A percentile compares a stretch with the other conserved stretches of the same genome.
Evolutionary conservation across 345 rosid genomes (phyloP).

Genomic region (Boechera divaricarpa): DNA sequence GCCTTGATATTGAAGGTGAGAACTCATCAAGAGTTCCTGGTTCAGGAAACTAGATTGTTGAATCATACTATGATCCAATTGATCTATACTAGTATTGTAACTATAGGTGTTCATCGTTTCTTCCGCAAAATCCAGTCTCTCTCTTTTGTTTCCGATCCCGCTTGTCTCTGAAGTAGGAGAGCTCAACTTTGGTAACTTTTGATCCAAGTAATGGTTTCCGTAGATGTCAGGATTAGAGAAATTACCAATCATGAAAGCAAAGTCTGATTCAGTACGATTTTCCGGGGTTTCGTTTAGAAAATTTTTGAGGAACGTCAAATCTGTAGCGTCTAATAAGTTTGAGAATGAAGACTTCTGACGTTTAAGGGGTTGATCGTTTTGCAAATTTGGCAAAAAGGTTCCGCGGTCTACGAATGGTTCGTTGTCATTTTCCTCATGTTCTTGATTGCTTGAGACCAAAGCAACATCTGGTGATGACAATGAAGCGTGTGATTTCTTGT

Average conservation of each 20-base stretch:
- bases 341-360: slow-evolving; percentile 82
- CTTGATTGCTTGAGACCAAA: slow-evolving; percentile 56
- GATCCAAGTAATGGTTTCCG: slow-evolving; percentile 47
- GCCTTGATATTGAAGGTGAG: slow-evolving; percentile 63
- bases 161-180: slow-evolving; percentile 45
- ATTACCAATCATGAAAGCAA: slow-evolving; percentile 37
- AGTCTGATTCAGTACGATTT: slow-evolving; percentile 46
- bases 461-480: slow-evolving; percentile 51
- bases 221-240: slow-evolving; percentile 35
- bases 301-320: slow-evolving; percentile 63
- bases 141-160: slow-evolving; percentile 61
- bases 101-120: slow-evolving; percentile 51
- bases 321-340: slow-evolving; percentile 75
- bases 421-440: slow-evolving; percentile 64
- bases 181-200: slow-evolving; percentile 63
- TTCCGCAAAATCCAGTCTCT: slow-evolving; percentile 49
- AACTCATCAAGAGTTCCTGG: slow-evolving; percentile 61
- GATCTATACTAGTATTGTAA: slow-evolving; percentile 52
- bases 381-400: slow-evolving; percentile 48
- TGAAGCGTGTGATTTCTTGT: slow-evolving; percentile 69
- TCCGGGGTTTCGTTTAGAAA: slow-evolving; percentile 61
- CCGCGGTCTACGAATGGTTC: slow-evolving; percentile 33
- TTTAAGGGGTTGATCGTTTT: slow-evolving; percentile 47
- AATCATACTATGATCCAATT: slow-evolving; percentile 45
- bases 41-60: slow-evolving; percentile 44